These are phyloP conservation scores for Botrytis pseudocinerea DNA, from an alignment of 2,329 filamentous ascomycete genomes.

Conservation along the genomic window DNA sequence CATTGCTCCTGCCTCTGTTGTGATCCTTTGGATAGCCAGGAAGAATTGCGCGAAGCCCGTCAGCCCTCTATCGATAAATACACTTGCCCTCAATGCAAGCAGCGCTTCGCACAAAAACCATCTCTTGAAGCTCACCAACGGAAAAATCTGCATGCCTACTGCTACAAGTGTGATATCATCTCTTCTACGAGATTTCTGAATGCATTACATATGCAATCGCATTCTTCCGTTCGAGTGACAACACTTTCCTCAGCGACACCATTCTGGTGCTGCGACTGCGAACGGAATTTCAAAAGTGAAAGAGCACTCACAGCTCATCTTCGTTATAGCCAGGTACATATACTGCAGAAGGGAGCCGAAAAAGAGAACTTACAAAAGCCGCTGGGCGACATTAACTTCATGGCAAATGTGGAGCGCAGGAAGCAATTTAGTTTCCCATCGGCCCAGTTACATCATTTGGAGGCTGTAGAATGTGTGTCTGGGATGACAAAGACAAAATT, in stretches of 20 bases:
- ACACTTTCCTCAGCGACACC: constrained; percentile 7
- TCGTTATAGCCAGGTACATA: constrained; percentile 25
- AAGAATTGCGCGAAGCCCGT: constrained; percentile 27
- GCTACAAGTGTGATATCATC: constrained; percentile 25
- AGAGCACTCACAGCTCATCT: constrained; percentile 27
- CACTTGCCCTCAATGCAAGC: constrained; percentile 26
- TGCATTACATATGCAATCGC: constrained; percentile 26
- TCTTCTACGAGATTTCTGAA: constrained; percentile 26
- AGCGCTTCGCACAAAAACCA: constrained; percentile 24
- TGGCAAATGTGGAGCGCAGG: neutral
- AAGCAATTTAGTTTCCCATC: neutral
- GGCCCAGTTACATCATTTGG: neutral
- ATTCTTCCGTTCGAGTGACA: constrained; percentile 8
- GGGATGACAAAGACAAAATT: neutral
- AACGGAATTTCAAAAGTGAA: constrained; percentile 29
- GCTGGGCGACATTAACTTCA: neutral
- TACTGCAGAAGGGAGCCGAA: constrained; percentile 19
- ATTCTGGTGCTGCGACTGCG: constrained; percentile 30
- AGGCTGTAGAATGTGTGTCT: neutral
- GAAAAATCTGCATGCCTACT: constrained; percentile 24
- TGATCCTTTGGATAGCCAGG: constrained; percentile 25
- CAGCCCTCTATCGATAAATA: constrained; percentile 26
- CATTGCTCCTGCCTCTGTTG: constrained; percentile 25
- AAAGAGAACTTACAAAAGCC: constrained; percentile 25
- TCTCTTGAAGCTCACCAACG: constrained; percentile 27